Base-by-base conservation (phyloP, 192 early-diverging fungal species). In the Coemansia sp. region DNA sequence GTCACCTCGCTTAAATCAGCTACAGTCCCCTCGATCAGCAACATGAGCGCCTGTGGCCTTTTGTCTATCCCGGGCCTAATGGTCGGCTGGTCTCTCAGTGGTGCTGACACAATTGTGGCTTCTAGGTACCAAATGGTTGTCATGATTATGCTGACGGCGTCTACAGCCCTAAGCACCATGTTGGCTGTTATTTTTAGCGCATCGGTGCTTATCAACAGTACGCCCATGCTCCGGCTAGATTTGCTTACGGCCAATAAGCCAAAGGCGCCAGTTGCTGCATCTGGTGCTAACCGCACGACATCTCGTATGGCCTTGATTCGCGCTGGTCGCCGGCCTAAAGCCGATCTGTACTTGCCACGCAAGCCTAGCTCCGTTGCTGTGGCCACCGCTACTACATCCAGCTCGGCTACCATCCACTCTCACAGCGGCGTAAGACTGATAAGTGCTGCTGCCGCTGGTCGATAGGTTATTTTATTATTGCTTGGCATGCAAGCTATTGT, bases 21-120 rank as follows among this genome's bases (percentile, higher is more conserved):
- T n/a, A 82, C 93, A 70, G 63, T 93, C 53, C 94, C 94, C 1
- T 86, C 87, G 0, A 86, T 95, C 23, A 92, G 92, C 63, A 84
- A 86, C 23, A 90, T 94, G 89, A 83, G 87, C 60, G 87, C 94
- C 36, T 90, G 91, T 43, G 94, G 92, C 9, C 72, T 95, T 55
- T 90, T 95, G 33, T 91, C 92, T 13, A 95, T 95, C 51, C 93
- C 93, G 0, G 93, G 90, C 4, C 84, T 91, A 79, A 93, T 95
- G 94, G 92, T 89, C 0, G 94, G 94, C 28, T 92, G 92, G 67
- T 85, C 94, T 42, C 84, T 95, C 53, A 91, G 89, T n/a, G 94
- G 94, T 34, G 87, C 92, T 0, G 82, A 88, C 8, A 88, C 93
- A 28, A 83, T 86, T 63, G 85, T 92, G 43, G 92, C 94, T 0